These are phyloP conservation scores for Aspergillus tanneri DNA, from an alignment of 2,329 filamentous ascomycete species.

Conservation along the genomic window DNA sequence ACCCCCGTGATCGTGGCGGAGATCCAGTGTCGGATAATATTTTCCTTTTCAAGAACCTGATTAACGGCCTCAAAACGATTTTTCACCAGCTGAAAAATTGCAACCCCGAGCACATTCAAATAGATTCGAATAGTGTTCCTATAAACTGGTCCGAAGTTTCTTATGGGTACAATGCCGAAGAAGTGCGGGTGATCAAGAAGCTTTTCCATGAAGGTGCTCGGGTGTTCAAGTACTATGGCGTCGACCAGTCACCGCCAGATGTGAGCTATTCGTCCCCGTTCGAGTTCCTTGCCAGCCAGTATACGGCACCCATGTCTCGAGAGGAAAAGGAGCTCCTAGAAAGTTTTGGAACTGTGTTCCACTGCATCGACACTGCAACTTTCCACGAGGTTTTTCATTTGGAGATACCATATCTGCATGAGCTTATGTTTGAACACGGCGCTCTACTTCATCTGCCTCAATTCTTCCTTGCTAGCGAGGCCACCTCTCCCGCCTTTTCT, in stretches of 20 bases:
- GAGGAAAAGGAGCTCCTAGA: constrained; percentile 97
- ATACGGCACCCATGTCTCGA: constrained; percentile 88
- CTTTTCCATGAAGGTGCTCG: constrained; percentile 94
- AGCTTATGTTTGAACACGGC: constrained; percentile 97
- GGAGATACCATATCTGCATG: constrained; percentile 93
- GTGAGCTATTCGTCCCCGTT: constrained; percentile 75
- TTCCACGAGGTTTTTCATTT: constrained; percentile 98
- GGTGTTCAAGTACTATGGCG: constrained; percentile 95
- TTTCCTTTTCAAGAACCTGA: constrained; percentile 92
- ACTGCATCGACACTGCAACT: constrained; percentile 95
- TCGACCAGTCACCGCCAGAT: constrained; percentile 74
- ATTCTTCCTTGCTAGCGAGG: constrained; percentile 97
- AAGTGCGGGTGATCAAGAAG: constrained; percentile 94
- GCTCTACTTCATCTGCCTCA: constrained; percentile 92
- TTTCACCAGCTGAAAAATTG: constrained; percentile 93
- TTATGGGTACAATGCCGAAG: constrained; percentile 94
- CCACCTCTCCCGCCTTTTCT: constrained; percentile 94
- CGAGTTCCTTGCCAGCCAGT: constrained; percentile 90
- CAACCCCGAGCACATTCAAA: constrained; percentile 66
- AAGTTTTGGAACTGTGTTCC: constrained; percentile 96
- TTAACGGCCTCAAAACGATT: constrained; percentile 93
- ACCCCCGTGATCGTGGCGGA: constrained; percentile 80
- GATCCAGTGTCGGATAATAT: constrained; percentile 97
- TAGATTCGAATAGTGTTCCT: constrained; percentile 77
- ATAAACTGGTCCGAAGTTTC: constrained; percentile 93